Evolutionary conservation across 805 yeast species (phyloP).

Genomic region (Brettanomyces anomalus): DNA sequence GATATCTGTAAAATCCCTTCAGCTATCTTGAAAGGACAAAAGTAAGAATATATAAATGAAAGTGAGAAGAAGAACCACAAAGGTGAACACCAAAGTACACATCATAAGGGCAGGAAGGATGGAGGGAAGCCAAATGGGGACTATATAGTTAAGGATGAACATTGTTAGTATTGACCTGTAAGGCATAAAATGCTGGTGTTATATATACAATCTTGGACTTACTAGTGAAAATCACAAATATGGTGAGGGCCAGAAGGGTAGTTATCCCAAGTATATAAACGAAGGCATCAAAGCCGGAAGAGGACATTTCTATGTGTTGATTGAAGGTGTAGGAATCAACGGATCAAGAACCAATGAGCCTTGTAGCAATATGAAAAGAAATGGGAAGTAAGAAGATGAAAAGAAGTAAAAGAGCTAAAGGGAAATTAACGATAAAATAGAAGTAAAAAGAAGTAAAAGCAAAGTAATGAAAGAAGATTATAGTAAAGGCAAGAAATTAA

Average conservation of each 20-base stretch:
- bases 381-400: too few relatives aligned
- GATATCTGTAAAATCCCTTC: too few relatives aligned
- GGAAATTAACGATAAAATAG: too few relatives aligned
- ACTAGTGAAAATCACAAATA: not conserved
- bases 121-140: constrained; percentile 3
- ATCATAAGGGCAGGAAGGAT: constrained; percentile 2
- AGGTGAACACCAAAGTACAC: not conserved
- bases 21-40: too few relatives aligned
- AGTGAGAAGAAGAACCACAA: not conserved
- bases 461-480: too few relatives aligned
- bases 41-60: not conserved
- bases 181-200: too few relatives aligned
- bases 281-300: not conserved
- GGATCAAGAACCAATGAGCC: too few relatives aligned
- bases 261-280: not conserved
- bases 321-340: too few relatives aligned
- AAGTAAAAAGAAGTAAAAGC: too few relatives aligned
- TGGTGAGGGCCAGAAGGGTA: not conserved
- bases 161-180: not conserved
- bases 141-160: not conserved
- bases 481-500: too few relatives aligned
- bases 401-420: too few relatives aligned
- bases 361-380: too few relatives aligned
- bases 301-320: not conserved
- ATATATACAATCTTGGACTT: not conserved